Conservation (phyloP, 805 yeast species). For the Pichia eremophila region DNA sequence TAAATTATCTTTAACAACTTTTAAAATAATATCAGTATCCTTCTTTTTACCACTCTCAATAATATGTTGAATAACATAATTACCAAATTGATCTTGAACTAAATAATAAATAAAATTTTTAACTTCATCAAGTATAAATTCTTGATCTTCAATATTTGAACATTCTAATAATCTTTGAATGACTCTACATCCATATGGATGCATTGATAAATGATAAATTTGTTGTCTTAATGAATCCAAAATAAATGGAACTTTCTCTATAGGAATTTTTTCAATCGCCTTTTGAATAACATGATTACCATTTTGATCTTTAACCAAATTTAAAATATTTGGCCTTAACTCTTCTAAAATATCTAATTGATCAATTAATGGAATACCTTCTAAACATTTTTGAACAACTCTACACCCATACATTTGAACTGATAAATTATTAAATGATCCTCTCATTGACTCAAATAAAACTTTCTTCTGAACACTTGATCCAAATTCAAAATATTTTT, state of each 20-base stretch:
- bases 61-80: conserved; percentile 94
- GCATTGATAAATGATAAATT: conserved; percentile 81
- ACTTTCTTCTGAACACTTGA: conserved; percentile 56
- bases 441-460: conserved; percentile 61
- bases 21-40: conserved; percentile 51
- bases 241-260: conserved; percentile 59
- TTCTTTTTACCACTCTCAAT: conserved; percentile 67
- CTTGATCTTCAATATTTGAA: conserved; percentile 57
- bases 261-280: conserved; percentile 79
- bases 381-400: conserved; percentile 90
- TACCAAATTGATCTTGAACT: conserved; percentile 95
- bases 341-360: conserved; percentile 65
- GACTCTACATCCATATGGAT: conserved; percentile 96
- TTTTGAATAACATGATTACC: conserved; percentile 98
- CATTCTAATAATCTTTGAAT: conserved; percentile 86
- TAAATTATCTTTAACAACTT: conserved; percentile 49
- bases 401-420: conserved; percentile 97
- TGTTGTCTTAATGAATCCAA: conserved; percentile 59
- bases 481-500: conserved; percentile 85
- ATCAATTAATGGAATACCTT: conserved; percentile 52
- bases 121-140: conserved; percentile 58
- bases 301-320: conserved; percentile 86
- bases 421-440: conserved; percentile 65
- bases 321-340: conserved; percentile 45
- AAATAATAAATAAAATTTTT: conserved; percentile 62